Conservation (phyloP, 2,329 filamentous ascomycete genomes). For the Trichoderma semiorbis region DNA sequence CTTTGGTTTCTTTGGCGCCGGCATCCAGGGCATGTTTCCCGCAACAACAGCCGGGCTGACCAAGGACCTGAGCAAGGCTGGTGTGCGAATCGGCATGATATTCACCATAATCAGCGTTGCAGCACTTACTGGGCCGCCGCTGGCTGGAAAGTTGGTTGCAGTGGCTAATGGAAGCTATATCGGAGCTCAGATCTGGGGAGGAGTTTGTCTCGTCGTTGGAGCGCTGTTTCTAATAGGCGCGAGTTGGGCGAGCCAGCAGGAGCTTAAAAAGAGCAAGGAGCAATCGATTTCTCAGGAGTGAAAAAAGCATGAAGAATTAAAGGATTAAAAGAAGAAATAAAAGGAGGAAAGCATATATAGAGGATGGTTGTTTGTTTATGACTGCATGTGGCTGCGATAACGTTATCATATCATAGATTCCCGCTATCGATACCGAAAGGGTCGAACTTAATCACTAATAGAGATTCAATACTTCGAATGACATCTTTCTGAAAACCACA, state of each 20-base stretch:
- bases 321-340: not conserved
- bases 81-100: conserved; percentile 57
- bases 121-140: conserved; percentile 51
- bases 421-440: conserved; percentile 3
- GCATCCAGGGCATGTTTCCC: conserved; percentile 64
- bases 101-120: conserved; percentile 56
- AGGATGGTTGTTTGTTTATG: not conserved
- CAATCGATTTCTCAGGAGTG: not conserved
- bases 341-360: not conserved
- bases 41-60: conserved; percentile 47
- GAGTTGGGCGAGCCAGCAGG: conserved; percentile 30
- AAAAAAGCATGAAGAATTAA: not conserved
- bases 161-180: conserved; percentile 42
- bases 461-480: not conserved
- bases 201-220: conserved; percentile 42
- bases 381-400: not conserved
- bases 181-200: conserved; percentile 52
- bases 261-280: conserved; percentile 19
- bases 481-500: not conserved
- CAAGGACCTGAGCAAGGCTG: conserved; percentile 50
- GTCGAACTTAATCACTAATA: not conserved
- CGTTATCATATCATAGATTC: not conserved
- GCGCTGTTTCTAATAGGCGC: conserved; percentile 40
- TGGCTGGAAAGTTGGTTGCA: conserved; percentile 50
- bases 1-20: conserved; percentile 62